Evolutionary conservation across 805 yeast species (phyloP).

Genomic region (Spathaspora hagerdaliae): DNA sequence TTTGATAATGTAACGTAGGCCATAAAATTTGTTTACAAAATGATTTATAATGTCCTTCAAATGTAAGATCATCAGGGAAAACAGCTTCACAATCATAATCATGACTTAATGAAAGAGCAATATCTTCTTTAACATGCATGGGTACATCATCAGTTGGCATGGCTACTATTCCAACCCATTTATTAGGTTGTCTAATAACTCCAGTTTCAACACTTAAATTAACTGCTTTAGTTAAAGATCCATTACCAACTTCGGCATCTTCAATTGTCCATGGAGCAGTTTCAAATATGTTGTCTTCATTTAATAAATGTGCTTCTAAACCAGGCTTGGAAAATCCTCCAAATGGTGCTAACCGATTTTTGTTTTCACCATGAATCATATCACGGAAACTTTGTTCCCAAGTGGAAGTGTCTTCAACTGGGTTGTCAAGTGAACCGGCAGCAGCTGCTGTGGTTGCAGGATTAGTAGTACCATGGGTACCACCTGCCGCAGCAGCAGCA

Average conservation of each 20-base stretch:
- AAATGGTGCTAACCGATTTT: slow-evolving; percentile 50
- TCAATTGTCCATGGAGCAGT: slow-evolving; percentile 73
- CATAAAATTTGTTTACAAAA: slow-evolving; percentile 93
- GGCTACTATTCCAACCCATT: slow-evolving; percentile 90
- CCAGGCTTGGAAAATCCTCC: slow-evolving; percentile 74
- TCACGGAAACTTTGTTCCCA: slow-evolving; percentile 24
- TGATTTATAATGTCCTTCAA: slow-evolving; percentile 86
- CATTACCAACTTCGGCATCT: slow-evolving; percentile 74
- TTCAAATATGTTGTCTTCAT: slow-evolving; percentile 45
- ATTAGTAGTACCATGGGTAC: neutral
- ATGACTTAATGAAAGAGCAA: slow-evolving; percentile 41
- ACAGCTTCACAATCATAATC: slow-evolving; percentile 63
- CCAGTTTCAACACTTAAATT: slow-evolving; percentile 45
- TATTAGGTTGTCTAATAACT: slow-evolving; percentile 28
- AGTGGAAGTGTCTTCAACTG: slow-evolving; percentile 10
- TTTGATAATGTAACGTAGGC: slow-evolving; percentile 93
- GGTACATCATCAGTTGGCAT: slow-evolving; percentile 87
- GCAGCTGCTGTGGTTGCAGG: neutral
- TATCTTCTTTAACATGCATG: slow-evolving; percentile 46
- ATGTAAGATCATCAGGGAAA: slow-evolving; percentile 70
- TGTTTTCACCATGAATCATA: slow-evolving; percentile 21
- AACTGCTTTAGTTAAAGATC: slow-evolving; percentile 83
- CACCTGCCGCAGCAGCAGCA: neutral
- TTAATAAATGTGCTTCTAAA: slow-evolving; percentile 41
- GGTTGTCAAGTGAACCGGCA: slow-evolving; percentile 2